Conservation (phyloP, 2,329 filamentous ascomycete species). For the Penicillium sp. region DNA sequence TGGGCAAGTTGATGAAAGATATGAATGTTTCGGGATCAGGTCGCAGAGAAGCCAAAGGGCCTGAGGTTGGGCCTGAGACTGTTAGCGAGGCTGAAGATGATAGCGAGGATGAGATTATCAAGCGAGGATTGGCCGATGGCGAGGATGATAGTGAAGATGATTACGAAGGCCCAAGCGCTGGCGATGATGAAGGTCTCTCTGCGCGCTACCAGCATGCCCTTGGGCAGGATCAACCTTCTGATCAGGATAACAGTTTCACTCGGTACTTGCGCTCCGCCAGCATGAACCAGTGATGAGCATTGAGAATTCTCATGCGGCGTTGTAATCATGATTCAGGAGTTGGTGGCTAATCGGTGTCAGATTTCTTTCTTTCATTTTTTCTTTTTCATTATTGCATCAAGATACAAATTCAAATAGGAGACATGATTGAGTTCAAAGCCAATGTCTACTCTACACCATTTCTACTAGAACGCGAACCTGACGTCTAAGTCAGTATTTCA, state of each 20-base stretch:
- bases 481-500: no score
- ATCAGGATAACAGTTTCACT: slow-evolving; percentile 53
- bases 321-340: slow-evolving; percentile 8
- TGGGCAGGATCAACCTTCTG: slow-evolving; percentile 43
- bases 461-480: no score
- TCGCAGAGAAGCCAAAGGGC: slow-evolving; percentile 24
- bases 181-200: slow-evolving; percentile 65
- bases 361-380: background rate
- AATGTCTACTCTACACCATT: no score
- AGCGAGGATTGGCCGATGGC: slow-evolving; percentile 51
- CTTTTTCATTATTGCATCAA: background rate
- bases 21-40: slow-evolving; percentile 63
- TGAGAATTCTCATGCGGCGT: slow-evolving; percentile 3
- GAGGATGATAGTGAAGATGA: slow-evolving; percentile 49
- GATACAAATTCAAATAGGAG: background rate
- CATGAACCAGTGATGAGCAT: slow-evolving; percentile 28
- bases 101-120: slow-evolving; percentile 41
- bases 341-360: slow-evolving; percentile 3
- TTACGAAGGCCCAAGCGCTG: slow-evolving; percentile 58
- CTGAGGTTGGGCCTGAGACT: slow-evolving; percentile 40
- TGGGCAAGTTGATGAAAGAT: slow-evolving; percentile 91
- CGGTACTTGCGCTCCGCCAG: slow-evolving; percentile 47
- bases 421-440: background rate
- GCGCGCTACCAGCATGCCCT: slow-evolving; percentile 75
- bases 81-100: slow-evolving; percentile 53